Evolutionary conservation across 2,329 filamentous ascomycete genomes (phyloP).

Genomic region (Xylariales sp.): DNA sequence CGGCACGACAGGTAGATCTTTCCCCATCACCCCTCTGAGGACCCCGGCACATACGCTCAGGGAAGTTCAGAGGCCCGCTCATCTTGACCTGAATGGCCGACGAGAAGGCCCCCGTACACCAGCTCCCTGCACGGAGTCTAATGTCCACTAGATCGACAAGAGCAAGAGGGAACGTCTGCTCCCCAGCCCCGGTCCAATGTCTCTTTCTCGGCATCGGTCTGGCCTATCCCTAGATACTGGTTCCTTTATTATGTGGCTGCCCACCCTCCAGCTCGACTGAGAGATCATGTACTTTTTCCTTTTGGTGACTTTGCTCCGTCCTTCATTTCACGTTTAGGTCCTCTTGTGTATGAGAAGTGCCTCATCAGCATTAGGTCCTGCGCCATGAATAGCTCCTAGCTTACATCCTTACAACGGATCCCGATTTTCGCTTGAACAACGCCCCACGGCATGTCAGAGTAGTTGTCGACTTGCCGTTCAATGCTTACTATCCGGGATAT

Average conservation of each 20-base stretch:
- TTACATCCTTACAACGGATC: slow-evolving; percentile 6
- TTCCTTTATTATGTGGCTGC: slow-evolving; percentile 7
- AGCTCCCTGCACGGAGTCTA: slow-evolving; percentile 4
- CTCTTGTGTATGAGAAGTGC: slow-evolving; percentile 8
- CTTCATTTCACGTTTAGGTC: slow-evolving; percentile 6
- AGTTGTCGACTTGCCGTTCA: background rate
- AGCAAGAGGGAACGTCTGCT: slow-evolving; percentile 7
- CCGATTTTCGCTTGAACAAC: background rate
- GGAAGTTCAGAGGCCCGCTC: slow-evolving; percentile 2
- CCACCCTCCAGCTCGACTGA: slow-evolving; percentile 6
- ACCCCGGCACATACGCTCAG: slow-evolving; percentile 6
- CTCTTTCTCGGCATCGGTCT: slow-evolving; percentile 1
- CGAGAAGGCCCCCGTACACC: slow-evolving; percentile 1
- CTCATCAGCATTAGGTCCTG: slow-evolving; percentile 6
- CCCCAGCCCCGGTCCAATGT: background rate
- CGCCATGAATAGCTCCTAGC: slow-evolving; percentile 7
- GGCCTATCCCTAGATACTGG: slow-evolving; percentile 7
- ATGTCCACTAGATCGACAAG: slow-evolving; percentile 8
- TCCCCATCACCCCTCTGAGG: background rate
- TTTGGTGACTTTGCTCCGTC: slow-evolving; percentile 5
- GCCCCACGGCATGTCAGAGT: slow-evolving; percentile 4
- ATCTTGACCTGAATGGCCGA: slow-evolving; percentile 4
- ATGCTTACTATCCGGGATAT: background rate
- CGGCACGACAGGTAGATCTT: slow-evolving; percentile 2
- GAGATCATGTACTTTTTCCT: background rate